phyloP scores from a whole-genome alignment of 2,329 filamentous ascomycete species.

The Aspergillus pseudotamarii region DNA sequence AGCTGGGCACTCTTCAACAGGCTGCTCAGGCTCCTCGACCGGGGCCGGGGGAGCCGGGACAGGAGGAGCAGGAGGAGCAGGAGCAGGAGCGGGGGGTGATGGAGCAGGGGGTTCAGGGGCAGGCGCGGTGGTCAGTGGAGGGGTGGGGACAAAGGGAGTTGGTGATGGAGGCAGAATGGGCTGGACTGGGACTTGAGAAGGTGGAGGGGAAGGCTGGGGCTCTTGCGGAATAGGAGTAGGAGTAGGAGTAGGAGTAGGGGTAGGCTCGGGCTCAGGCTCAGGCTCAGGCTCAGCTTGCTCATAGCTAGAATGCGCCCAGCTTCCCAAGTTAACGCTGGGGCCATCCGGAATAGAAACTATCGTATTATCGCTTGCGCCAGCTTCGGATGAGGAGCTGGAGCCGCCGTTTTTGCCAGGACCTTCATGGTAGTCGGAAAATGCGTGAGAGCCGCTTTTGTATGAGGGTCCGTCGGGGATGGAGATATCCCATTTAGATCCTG shows the following conservation, averaged over 20 bases:
- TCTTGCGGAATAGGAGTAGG: background rate
- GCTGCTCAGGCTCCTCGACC: background rate
- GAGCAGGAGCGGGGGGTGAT: slow-evolving; percentile 4
- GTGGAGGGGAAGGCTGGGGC: background rate
- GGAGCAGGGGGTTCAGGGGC: background rate
- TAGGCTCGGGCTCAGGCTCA: slow-evolving; percentile 15
- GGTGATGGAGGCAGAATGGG: slow-evolving; percentile 4
- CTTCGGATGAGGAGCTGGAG: slow-evolving; percentile 1
- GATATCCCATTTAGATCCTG: slow-evolving; percentile 15
- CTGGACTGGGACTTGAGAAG: background rate
- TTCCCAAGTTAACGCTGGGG: slow-evolving; percentile 12
- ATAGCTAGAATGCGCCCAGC: slow-evolving; percentile 20
- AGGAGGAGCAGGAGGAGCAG: slow-evolving; percentile 10
- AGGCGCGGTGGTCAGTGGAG: background rate
- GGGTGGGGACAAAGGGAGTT: slow-evolving; percentile 6
- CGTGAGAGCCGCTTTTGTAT: slow-evolving; percentile 6
- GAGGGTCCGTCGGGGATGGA: slow-evolving; percentile 24
- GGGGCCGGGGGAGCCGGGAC: slow-evolving; percentile 1
- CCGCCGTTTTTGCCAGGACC: background rate
- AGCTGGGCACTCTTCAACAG: slow-evolving; percentile 1
- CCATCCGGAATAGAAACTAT: slow-evolving; percentile 22
- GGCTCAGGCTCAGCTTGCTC: slow-evolving; percentile 19
- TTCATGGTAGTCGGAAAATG: background rate
- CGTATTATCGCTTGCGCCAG: slow-evolving; percentile 14
- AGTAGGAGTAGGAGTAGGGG: background rate